Evolutionary conservation across 148 eudicot genomes (phyloP).

Genomic region (Chenopodium quinoa): DNA sequence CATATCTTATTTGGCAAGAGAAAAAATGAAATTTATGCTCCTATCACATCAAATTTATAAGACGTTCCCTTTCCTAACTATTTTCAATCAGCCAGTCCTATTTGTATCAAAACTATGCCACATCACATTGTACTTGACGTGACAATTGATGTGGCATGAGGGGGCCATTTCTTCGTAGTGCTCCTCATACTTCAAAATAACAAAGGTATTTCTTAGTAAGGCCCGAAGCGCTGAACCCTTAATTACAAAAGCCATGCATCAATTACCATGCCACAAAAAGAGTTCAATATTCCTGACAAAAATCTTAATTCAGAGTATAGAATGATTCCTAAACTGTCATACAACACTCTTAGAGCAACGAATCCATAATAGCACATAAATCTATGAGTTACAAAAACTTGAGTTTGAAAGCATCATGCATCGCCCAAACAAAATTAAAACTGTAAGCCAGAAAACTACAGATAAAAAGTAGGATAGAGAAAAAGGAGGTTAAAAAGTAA

Average conservation of each 20-base stretch:
- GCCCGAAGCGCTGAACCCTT: background rate
- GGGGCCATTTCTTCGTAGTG: too few species aligned
- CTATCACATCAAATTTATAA: background rate
- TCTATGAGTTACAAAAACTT: background rate
- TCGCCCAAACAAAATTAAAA: background rate
- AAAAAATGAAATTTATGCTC: background rate
- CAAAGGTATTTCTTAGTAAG: too few species aligned
- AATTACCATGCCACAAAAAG: background rate
- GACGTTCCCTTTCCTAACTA: background rate
- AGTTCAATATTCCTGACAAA: too few species aligned
- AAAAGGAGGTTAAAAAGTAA: background rate
- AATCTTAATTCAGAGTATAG: too few species aligned
- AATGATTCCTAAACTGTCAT: background rate
- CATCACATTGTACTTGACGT: background rate
- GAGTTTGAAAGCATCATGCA: background rate
- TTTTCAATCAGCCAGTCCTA: background rate
- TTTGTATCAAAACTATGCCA: background rate
- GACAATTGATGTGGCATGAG: background rate
- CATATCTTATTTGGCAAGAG: background rate
- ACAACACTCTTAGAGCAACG: background rate
- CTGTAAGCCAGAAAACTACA: background rate
- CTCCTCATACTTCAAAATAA: too few species aligned
- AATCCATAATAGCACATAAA: background rate
- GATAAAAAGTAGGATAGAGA: background rate
- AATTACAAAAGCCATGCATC: background rate